Evolutionary conservation across 2,329 filamentous ascomycete genomes (phyloP), one percentile per base, ranked within the genome.

Genomic region (Stemphylium lycopersici): DNA sequence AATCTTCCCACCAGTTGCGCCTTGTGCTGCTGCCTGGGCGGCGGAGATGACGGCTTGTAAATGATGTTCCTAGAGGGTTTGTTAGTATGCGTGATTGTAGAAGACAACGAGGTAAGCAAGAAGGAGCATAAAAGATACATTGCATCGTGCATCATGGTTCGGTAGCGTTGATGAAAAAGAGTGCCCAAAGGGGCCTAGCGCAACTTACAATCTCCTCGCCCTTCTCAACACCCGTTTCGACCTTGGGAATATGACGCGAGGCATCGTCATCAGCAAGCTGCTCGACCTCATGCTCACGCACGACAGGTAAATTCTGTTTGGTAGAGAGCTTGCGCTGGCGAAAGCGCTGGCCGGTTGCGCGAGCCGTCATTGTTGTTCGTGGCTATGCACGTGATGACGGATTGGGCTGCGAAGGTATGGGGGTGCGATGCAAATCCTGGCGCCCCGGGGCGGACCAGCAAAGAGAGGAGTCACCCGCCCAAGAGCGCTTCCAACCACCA

Each of bases 211-310:
- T 93, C 86, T 98, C 93, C 80, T 99, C 95, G 63, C 88, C 90
- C 76, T 96, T 93, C 79, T 99, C 95, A 69, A 99, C 95, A 78
- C 95, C 95, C 65, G 93, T 97, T 74, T 95, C 92, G 74, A 97
- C 91, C 71, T 88, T 91, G 79, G 83, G 87, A 81, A 85, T 90
- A 75, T 89, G 89, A 67, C 89, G 90, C 74, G 93, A 87, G 69
- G 90, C 86, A 64, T 88, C 86, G 79, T 96, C 91, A 77, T 97
- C 96, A 78, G 92, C 86, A 71, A 83, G 85, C 72, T 89, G 83
- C 74, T 97, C 92, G 78, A 98, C 89, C 74, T 98, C 90, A 77
- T 91, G 84, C 80, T 98, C 93, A 76, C 90, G 87, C 72, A 97
- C 85, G 69, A 99, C 88, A 56, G 88, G 88, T 73, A 97, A 87